Conservation (phyloP, 176 grass and related monocot species). For the Triticum monococcum region DNA sequence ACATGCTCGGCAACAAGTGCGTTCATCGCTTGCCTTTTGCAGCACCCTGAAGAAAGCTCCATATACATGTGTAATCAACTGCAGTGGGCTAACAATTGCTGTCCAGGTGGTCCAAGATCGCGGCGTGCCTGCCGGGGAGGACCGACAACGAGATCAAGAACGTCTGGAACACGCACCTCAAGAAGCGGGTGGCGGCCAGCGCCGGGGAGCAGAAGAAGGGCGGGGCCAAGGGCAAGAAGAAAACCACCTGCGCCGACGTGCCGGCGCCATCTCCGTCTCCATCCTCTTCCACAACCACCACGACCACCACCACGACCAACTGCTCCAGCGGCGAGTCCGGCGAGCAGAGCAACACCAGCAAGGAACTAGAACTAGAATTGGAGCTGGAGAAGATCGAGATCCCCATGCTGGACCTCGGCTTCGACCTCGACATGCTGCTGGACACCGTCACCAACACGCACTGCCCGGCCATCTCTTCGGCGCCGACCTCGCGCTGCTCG, state of each 20-base stretch:
- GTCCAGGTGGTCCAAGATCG: conserved; percentile 87
- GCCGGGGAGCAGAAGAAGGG: background rate
- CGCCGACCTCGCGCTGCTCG: conserved; percentile 48
- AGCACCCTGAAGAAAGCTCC: background rate
- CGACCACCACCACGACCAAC: conserved; percentile 26
- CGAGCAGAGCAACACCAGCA: conserved; percentile 53
- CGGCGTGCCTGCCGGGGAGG: conserved; percentile 73
- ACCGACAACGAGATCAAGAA: conserved; percentile 99
- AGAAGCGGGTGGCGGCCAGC: conserved; percentile 54
- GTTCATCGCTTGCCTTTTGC: background rate
- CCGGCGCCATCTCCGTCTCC: background rate
- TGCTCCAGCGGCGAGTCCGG: conserved; percentile 39
- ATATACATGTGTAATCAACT: background rate
- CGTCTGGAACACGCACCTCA: conserved; percentile 95
- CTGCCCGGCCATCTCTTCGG: background rate
- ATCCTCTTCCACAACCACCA: conserved; percentile 30
- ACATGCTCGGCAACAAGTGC: conserved; percentile 84
- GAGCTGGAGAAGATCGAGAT: conserved; percentile 25
- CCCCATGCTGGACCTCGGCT: conserved; percentile 21
- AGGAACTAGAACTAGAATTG: background rate
- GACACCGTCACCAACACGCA: background rate
- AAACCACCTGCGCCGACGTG: background rate
- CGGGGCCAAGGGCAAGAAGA: conserved; percentile 30
- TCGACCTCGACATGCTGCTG: conserved; percentile 46
- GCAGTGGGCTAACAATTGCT: background rate